Percentiles rank a stretch among this genome's conserved stretches.
Evolutionary conservation across 768 basidiomycete species (phyloP).

Genomic region (Suillus luteus): DNA sequence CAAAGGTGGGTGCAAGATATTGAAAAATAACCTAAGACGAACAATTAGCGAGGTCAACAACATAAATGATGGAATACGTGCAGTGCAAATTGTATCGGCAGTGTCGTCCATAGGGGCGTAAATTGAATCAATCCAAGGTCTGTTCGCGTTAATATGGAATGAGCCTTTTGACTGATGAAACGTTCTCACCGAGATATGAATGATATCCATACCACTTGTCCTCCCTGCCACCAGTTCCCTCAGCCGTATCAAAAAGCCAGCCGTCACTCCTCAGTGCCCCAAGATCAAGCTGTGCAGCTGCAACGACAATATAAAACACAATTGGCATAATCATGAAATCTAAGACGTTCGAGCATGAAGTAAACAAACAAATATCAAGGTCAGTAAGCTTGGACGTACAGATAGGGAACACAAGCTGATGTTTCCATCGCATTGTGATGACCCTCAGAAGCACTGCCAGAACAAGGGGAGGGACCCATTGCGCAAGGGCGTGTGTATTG

Average conservation of each 20-base stretch:
- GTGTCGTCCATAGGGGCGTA: constrained; percentile 70
- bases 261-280: constrained; percentile 59
- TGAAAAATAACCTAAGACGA: constrained; percentile 71
- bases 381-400: constrained; percentile 51
- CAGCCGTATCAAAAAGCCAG: constrained; percentile 79
- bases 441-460: constrained; percentile 78
- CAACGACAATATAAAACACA: constrained; percentile 81
- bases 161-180: not conserved
- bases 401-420: constrained; percentile 90
- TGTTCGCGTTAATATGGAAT: constrained; percentile 28
- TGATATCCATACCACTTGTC: constrained; percentile 85
- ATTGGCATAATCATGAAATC: constrained; percentile 81
- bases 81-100: constrained; percentile 95
- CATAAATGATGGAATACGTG: constrained; percentile 42
- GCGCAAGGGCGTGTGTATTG: constrained; percentile 56
- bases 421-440: constrained; percentile 77
- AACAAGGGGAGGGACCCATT: constrained; percentile 80
- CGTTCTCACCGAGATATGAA: constrained; percentile 65
- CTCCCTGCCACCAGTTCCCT: constrained; percentile 32
- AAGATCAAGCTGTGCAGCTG: constrained; percentile 62
- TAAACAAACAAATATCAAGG: constrained; percentile 10
- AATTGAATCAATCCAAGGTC: constrained; percentile 65
- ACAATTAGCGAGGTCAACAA: constrained; percentile 25
- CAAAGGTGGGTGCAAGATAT: constrained; percentile 79
- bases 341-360: constrained; percentile 27